A percentile compares a stretch with the other conserved stretches of the same genome.
Conservation (phyloP, 805 yeast species). For the Myxozyma vanderwaltii region DNA sequence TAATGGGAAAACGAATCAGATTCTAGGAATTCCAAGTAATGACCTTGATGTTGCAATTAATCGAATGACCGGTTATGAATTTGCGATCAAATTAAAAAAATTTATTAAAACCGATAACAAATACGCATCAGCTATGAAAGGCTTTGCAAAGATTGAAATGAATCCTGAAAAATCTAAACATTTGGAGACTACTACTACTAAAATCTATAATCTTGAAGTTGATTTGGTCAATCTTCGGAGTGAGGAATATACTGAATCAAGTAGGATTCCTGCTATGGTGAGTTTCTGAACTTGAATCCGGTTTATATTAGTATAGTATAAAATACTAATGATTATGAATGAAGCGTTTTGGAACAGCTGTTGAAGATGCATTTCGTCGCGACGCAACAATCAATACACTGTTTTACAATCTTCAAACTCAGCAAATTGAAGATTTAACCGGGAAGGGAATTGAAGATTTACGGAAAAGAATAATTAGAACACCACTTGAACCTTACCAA, state of each 20-base stretch:
- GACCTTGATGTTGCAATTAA: conserved; percentile 94
- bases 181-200: conserved; percentile 93
- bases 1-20: conserved; percentile 42
- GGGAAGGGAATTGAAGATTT: conserved; percentile 74
- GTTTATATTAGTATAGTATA: not conserved
- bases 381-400: conserved; percentile 95
- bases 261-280: conserved; percentile 71
- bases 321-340: too few species aligned
- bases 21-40: conserved; percentile 74
- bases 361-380: conserved; percentile 86
- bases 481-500: conserved; percentile 81
- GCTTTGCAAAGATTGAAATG: conserved; percentile 34
- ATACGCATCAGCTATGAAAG: conserved; percentile 26
- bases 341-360: conserved; percentile 79
- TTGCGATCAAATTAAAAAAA: conserved; percentile 66
- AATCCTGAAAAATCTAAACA: conserved; percentile 97
- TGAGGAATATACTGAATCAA: conserved; percentile 79
- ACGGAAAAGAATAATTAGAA: conserved; percentile 67
- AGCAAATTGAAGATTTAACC: conserved; percentile 82
- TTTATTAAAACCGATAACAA: conserved; percentile 42
- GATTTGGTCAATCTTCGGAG: conserved; percentile 91
- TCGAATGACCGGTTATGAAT: conserved; percentile 78
- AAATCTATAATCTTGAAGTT: conserved; percentile 76
- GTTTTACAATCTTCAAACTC: conserved; percentile 75
- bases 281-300: not conserved